A percentile compares a stretch with the other conserved stretches of the same genome.
Conservation (phyloP, 208 protist species). For the Trypanosoma melophagium region DNA sequence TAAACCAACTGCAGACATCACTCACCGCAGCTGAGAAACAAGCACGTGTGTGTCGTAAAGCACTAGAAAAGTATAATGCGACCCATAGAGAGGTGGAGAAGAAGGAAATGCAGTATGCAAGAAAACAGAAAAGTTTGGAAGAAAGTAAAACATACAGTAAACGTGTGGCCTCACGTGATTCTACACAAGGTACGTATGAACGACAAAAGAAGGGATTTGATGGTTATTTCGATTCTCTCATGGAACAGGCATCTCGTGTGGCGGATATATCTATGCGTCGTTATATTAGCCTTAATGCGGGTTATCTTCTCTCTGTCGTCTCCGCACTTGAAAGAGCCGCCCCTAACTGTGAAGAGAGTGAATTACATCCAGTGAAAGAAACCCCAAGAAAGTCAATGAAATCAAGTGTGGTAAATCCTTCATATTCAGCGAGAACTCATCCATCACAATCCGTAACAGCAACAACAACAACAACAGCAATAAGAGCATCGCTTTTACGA, state of each 20-base stretch:
- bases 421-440: no score
- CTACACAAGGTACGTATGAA: conserved; percentile 19
- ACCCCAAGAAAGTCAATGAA: no score
- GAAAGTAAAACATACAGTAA: conserved; percentile 36
- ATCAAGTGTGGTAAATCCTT: no score
- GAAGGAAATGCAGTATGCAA: conserved; percentile 44
- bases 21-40: conserved; percentile 33
- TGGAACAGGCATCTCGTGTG: conserved; percentile 36
- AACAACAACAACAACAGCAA: no score
- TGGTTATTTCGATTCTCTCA: conserved; percentile 28
- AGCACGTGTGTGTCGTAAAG: conserved; percentile 21
- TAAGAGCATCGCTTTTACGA: no score
- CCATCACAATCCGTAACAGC: no score
- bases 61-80: conserved; percentile 30
- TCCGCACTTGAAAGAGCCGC: conserved; percentile 40
- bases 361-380: no score
- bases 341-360: background rate
- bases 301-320: conserved; percentile 49
- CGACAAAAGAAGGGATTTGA: conserved; percentile 29
- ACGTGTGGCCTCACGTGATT: conserved; percentile 27
- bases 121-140: conserved; percentile 40
- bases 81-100: conserved; percentile 41
- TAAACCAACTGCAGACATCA: conserved; percentile 31
- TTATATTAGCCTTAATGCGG: conserved; percentile 53
- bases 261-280: conserved; percentile 33